Evolutionary conservation across 2,329 filamentous ascomycete genomes (phyloP).

Genomic region (Cladosporium sp.): DNA sequence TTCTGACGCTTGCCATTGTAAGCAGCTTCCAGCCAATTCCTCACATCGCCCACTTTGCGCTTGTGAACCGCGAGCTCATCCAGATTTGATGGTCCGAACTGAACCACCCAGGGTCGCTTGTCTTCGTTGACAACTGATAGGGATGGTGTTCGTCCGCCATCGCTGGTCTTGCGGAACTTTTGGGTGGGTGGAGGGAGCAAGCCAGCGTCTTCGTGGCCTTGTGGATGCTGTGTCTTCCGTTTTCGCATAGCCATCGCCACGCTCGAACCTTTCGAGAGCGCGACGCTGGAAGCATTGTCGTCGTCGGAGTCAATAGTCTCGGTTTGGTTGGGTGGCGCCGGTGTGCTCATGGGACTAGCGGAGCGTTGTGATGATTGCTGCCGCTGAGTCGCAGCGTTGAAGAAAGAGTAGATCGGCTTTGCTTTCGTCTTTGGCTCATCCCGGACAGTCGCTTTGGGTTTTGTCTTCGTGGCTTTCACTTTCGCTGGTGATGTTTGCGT

Average conservation of each 20-base stretch:
- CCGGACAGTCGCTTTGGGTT: slow-evolving; percentile 34
- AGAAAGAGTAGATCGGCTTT: slow-evolving; percentile 52
- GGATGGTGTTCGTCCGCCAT: slow-evolving; percentile 37
- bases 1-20: slow-evolving; percentile 54
- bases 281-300: slow-evolving; percentile 23
- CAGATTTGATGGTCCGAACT: slow-evolving; percentile 71
- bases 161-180: slow-evolving; percentile 46
- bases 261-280: slow-evolving; percentile 35
- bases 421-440: slow-evolving; percentile 39
- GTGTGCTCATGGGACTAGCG: slow-evolving; percentile 43
- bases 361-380: slow-evolving; percentile 40
- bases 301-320: slow-evolving; percentile 37
- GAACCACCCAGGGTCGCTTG: slow-evolving; percentile 80
- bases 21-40: slow-evolving; percentile 76
- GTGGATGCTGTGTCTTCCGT: slow-evolving; percentile 29
- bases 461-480: slow-evolving; percentile 20
- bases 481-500: slow-evolving; percentile 25
- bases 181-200: slow-evolving; percentile 37
- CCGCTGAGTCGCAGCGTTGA: slow-evolving; percentile 46
- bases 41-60: slow-evolving; percentile 86
- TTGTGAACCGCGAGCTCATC: slow-evolving; percentile 93
- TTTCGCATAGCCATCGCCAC: slow-evolving; percentile 37
- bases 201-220: slow-evolving; percentile 20
- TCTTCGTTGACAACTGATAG: slow-evolving; percentile 49
- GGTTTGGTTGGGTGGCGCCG: slow-evolving; percentile 25